Percentiles rank a stretch among this genome's conserved stretches.
Evolutionary conservation across 768 basidiomycete species (phyloP).

Genomic region (Lyophyllum atratum): DNA sequence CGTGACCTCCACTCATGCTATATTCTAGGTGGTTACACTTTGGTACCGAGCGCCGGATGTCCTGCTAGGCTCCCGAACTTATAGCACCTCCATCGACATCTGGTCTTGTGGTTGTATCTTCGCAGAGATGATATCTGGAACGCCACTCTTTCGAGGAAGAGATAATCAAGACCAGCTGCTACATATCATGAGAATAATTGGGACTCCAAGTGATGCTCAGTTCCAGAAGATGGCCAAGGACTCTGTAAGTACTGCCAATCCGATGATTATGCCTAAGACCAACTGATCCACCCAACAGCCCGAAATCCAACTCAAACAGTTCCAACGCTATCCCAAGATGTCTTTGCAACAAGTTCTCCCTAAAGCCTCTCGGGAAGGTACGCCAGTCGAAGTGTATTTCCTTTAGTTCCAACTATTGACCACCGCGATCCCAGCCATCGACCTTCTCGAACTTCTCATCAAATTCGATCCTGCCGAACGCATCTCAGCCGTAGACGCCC

Average conservation of each 20-base stretch:
- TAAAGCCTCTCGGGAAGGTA: constrained; percentile 85
- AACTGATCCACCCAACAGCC: constrained; percentile 47
- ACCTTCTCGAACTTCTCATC: constrained; percentile 90
- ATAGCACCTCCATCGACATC: constrained; percentile 97
- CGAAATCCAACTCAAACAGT: constrained; percentile 81
- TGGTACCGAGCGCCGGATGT: constrained; percentile 99
- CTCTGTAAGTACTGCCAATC: constrained; percentile 57
- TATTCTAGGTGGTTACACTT: constrained; percentile 83
- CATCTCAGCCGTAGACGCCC: constrained; percentile 87
- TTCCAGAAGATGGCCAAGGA: constrained; percentile 88
- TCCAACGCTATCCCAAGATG: constrained; percentile 85
- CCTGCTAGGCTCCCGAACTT: constrained; percentile 93
- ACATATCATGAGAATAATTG: constrained; percentile 96
- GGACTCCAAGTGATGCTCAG: constrained; percentile 88
- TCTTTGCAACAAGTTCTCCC: constrained; percentile 80
- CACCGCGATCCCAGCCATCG: constrained; percentile 68
- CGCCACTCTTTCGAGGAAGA: constrained; percentile 93
- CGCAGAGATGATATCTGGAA: constrained; percentile 98
- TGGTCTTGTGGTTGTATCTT: constrained; percentile 99
- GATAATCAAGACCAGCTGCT: constrained; percentile 98
- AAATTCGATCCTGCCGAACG: constrained; percentile 96
- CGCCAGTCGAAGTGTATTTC: constrained; percentile 1
- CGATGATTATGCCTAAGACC: background rate
- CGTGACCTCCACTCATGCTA: background rate
- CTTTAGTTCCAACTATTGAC: background rate